Base-by-base conservation (phyloP, 345 rosid genomes). In the Ceriops tagal region DNA sequence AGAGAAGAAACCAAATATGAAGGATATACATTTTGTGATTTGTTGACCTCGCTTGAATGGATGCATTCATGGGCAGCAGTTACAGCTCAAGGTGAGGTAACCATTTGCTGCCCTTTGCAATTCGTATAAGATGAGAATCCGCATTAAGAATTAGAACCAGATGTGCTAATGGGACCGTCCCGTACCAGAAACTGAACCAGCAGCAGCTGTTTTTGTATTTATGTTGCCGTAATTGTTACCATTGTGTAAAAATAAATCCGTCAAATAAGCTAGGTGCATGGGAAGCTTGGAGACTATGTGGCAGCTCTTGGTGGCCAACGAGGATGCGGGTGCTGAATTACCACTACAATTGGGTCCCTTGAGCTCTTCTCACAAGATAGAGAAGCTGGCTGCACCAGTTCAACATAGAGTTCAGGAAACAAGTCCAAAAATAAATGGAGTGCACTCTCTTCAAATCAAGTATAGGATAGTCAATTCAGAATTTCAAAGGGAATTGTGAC, bases 301-400 rank as follows among this genome's bases (percentile, higher is more conserved):
- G n/a, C 0, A 37, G 58, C 22, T 51, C 71, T n/a, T 47, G 60
- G 78, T 70, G 67, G 65, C 69, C 72, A 69, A 19, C 65, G 71
- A 35, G 79, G 66, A 66, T 78, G 71, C 5, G 97, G 97, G 71
- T 92, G 92, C 86, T 92, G 89, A 74, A 89, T 82, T 52, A 92
- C 79, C 30, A 89, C 93, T n/a, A 89, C 70, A 66, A 88, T 75
- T 37, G 88, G 71, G 68, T 86, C 93, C 69, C 68, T 80, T 11
- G 76, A 72, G 67, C 77, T 79, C 71, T 62, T 72, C 34, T 85
- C 70, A 39, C 67, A 75, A 56, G 76, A 69, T 63, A 67, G 46
- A 52, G 83, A 83, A 56, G 83, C 77, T 34, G 96, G 96, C 96
- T 92, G 82, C 87, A 81, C 47, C 15, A 60, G 63, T 27, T 27